These are phyloP conservation scores for Trametes sp. DNA, from an alignment of 1,284 basidiomycete genomes.

Conservation along the genomic window DNA sequence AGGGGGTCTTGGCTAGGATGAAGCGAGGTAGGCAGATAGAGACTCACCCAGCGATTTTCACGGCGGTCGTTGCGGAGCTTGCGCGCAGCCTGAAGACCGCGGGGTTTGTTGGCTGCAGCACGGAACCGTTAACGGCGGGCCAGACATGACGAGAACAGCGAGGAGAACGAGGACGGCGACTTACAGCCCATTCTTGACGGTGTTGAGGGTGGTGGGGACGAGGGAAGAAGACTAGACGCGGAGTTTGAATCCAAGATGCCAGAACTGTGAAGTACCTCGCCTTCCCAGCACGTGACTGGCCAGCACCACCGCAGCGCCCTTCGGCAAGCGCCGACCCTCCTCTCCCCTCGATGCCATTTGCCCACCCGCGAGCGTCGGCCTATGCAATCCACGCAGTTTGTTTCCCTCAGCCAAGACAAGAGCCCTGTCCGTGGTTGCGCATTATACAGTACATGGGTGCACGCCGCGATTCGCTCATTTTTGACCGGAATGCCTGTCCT, in stretches of 20 bases:
- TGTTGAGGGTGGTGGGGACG: constrained; percentile 49
- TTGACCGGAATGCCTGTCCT: no score
- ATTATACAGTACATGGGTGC: no score
- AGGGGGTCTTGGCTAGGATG: background rate
- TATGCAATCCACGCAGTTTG: background rate
- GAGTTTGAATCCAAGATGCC: constrained; percentile 41
- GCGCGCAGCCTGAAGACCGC: constrained; percentile 99
- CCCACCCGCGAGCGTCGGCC: background rate
- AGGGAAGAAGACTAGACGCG: constrained; percentile 35
- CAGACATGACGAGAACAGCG: constrained; percentile 17
- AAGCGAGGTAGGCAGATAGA: background rate
- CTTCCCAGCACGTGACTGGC: constrained; percentile 32
- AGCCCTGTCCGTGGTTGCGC: no score
- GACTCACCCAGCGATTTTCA: constrained; percentile 94
- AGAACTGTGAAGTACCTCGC: constrained; percentile 43
- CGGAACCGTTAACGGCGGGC: constrained; percentile 30
- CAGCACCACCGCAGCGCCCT: background rate
- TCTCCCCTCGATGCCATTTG: constrained; percentile 2
- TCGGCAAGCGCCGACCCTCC: constrained; percentile 18
- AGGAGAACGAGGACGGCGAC: constrained; percentile 46
- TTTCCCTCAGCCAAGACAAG: no score
- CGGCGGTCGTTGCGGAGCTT: constrained; percentile 96
- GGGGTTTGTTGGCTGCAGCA: constrained; percentile 89
- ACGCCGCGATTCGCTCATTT: no score
- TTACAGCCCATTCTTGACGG: constrained; percentile 84